Base-by-base conservation (phyloP, 306 rosid species). In the Cyclanthera cordifolia region DNA sequence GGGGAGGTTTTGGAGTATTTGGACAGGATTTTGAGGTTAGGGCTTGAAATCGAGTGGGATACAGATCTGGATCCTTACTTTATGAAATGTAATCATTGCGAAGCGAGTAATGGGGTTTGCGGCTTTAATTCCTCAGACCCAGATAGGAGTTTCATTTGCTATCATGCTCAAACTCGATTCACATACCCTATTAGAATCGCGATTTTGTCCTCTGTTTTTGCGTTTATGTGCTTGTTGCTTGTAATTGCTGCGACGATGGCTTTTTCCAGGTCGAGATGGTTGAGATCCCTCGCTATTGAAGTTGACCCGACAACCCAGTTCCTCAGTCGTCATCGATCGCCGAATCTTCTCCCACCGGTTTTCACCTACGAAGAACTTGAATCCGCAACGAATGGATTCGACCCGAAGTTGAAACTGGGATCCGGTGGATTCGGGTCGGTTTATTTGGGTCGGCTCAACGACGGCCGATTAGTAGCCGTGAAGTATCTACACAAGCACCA, bases 381-480 rank as follows among this genome's bases (percentile, higher is more conserved):
- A 45, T 4, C 72, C 14, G 83, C 99, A 1, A 90, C 99, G 1
- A 86, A 93, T 77, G 53, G 73, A 24, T 93, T 93, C 71, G 94
- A 93, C 70, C 80, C 76, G 0, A 93, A 87, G 65, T 79, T 95
- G n/a, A 93, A 90, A 80, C 82, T 93, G 45, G 99, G 99, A 23
- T 95, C 88, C 43, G 99, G 99, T 7, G 99, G 99, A 13, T 93
- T 93, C 64, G 99, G 99, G 5, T 84, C 99, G 0, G 99, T 93
- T 13, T 93, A 58, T 58, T 74, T 93, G 47, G 99, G 90, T 4
- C 84, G 88, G 47, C 90, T 90, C 73, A 21, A 51, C 68, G 96
- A 93, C 67, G 76, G 90, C 0, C 75, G 89, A 13, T 70, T 90
- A 50, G 95, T 85, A 0, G 99, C 99, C 1, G 94, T 93, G 39